A percentile compares a stretch with the other conserved stretches of the same genome.
phyloP scores from a whole-genome alignment of 139 green algal species.

The Picochlorum sp. region DNA sequence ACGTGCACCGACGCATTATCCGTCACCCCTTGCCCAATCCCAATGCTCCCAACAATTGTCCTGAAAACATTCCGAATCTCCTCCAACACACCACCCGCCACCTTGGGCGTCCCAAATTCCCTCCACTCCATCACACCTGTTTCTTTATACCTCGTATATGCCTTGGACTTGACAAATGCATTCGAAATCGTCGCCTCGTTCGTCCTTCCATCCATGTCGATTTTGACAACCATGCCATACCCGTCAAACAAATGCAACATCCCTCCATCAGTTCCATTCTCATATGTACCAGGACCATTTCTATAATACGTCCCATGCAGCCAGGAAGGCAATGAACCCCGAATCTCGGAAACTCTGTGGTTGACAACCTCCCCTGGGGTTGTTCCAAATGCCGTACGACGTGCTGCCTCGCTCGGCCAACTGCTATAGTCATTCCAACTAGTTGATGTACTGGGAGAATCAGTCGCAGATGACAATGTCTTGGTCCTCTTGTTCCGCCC shows the following conservation, averaged over 20 bases:
- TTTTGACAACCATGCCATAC: slow-evolving; percentile 48
- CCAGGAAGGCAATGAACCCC: slow-evolving; percentile 40
- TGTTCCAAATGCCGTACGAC: not conserved
- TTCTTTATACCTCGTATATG: slow-evolving; percentile 26
- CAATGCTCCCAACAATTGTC: slow-evolving; percentile 16
- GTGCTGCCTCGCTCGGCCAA: slow-evolving; percentile 2
- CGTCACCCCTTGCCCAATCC: slow-evolving; percentile 37
- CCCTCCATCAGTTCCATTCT: not conserved
- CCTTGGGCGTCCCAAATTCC: slow-evolving; percentile 49
- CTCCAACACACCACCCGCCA: slow-evolving; percentile 9
- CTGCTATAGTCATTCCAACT: too few species aligned
- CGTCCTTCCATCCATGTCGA: slow-evolving; percentile 30
- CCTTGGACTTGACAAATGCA: slow-evolving; percentile 27
- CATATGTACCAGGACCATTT: slow-evolving; percentile 42
- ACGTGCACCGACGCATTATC: slow-evolving; percentile 73
- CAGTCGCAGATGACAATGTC: too few species aligned
- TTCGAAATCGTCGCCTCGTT: slow-evolving; percentile 19
- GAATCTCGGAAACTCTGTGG: slow-evolving; percentile 23
- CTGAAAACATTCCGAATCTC: slow-evolving; percentile 8
- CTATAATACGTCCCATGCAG: slow-evolving; percentile 41
- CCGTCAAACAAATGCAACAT: slow-evolving; percentile 70
- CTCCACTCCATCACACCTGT: slow-evolving; percentile 43
- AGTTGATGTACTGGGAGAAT: not conserved
- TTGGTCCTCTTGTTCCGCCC: too few species aligned
- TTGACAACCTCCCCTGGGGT: not conserved